Evolutionary conservation across 176 grass and related monocot species (phyloP).

Genomic region (Thinopyrum elongatum): DNA sequence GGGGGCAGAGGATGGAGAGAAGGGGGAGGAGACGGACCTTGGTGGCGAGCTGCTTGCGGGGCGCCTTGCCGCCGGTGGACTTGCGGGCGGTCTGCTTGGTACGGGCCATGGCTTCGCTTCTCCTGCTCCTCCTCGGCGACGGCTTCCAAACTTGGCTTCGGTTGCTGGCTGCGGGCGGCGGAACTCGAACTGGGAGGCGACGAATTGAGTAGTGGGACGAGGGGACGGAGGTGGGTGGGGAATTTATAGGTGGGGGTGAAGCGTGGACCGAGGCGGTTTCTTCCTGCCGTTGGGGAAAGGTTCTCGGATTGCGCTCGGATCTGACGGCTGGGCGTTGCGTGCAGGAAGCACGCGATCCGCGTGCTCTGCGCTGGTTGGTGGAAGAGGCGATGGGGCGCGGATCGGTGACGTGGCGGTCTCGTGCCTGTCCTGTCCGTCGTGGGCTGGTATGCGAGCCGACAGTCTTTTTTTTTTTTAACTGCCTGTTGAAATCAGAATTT

Average conservation of each 20-base stretch:
- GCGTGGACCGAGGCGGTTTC: slow-evolving; percentile 41
- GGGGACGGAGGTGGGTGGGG: not conserved
- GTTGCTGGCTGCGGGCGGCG: not conserved
- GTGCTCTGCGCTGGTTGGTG: slow-evolving; percentile 22
- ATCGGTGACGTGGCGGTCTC: slow-evolving; percentile 21
- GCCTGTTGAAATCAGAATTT: too few species aligned
- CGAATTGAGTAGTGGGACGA: not conserved
- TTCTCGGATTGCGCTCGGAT: not conserved
- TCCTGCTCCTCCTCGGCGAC: not conserved
- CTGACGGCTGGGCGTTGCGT: not conserved
- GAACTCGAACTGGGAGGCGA: not conserved
- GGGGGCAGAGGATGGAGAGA: not conserved
- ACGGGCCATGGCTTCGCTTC: slow-evolving; percentile 45
- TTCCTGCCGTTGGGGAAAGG: slow-evolving; percentile 15
- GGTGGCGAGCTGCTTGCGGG: slow-evolving; percentile 86
- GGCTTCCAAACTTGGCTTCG: not conserved
- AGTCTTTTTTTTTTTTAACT: too few species aligned
- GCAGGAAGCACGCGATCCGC: slow-evolving; percentile 57
- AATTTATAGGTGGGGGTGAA: slow-evolving; percentile 6
- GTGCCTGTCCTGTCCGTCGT: too few species aligned
- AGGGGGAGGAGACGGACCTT: slow-evolving; percentile 27
- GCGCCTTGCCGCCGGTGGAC: slow-evolving; percentile 84
- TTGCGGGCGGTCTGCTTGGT: slow-evolving; percentile 93
- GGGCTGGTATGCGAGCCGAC: too few species aligned
- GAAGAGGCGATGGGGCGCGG: not conserved